Base-by-base conservation (phyloP, 805 yeast genomes). In the Cyberlindnera maritima region DNA sequence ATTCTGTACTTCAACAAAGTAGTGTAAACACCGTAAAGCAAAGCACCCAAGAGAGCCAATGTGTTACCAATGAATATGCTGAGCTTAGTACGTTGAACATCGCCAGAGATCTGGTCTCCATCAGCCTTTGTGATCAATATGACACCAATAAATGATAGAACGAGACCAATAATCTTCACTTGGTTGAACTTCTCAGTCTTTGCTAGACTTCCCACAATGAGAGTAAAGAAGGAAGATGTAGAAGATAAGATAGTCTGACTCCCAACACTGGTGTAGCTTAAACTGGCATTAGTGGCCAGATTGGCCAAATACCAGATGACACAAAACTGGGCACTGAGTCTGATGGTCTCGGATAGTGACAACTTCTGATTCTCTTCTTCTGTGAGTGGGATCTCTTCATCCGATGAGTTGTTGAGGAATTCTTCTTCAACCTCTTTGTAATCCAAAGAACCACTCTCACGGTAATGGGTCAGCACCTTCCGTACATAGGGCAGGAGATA, bases 171-270 rank as follows among this genome's bases (percentile, higher is more conserved):
- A 1, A 90, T 58, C 61, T 92, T 94, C 40, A 76, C 70, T 15
- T 63, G 59, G 56, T 80, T 85, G 59, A 92, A 77, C 23, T 65
- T 67, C 64, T 92, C 98, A 1, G 90, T 79, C 26, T 82, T 71
- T 48, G 81, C 82, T 21, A 86, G 53, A 44, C 83, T 79, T 1
- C 98, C 98, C 9, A 92, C 76, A 1, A 91, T 56, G 34, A 94
- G 74, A 0, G 99, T 94, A 77, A 94, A 94, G 62, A 94, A 90
- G 8, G 96, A 87, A 5, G 96, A 85, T 0, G 98, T 91, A 32
- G 97, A 86, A 15, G 96, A 86, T 34, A 94, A 68, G 20, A 94
- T 92, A 3, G 98, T 94, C 59, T 95, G 97, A 13, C 94, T 85
- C 2, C 96, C 95, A 18, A 94, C 99, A 12, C 91, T 83, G 0